A percentile compares a stretch with the other conserved stretches of the same genome.
phyloP scores from a whole-genome alignment of 768 basidiomycete genomes.

The Tulasnella calospora region DNA sequence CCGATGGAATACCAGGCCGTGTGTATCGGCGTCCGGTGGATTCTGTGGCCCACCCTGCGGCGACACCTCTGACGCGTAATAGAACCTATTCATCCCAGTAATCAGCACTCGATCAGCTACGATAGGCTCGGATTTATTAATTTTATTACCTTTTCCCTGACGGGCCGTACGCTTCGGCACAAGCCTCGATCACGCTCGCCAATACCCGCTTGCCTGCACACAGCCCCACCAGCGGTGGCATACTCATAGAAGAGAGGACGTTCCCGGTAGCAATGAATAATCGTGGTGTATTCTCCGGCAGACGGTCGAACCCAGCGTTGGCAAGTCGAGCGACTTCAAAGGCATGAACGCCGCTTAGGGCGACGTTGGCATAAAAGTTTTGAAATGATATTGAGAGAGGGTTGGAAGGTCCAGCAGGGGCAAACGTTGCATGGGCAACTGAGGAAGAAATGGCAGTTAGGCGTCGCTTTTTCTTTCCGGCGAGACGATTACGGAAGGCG shows the following conservation, averaged over 20 bases:
- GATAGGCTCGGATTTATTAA: background rate
- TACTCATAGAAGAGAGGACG: constrained; percentile 1
- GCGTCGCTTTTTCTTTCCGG: background rate
- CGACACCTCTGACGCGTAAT: constrained; percentile 15
- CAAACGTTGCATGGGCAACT: background rate
- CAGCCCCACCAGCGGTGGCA: background rate
- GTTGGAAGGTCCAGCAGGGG: constrained; percentile 12
- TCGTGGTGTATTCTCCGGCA: background rate
- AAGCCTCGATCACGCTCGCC: constrained; percentile 13
- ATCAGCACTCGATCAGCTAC: background rate
- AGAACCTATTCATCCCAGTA: constrained; percentile 6
- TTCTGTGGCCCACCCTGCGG: constrained; percentile 1
- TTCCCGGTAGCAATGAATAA: constrained; percentile 19
- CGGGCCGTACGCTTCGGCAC: constrained; percentile 18
- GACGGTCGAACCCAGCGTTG: constrained; percentile 20
- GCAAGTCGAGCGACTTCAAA: constrained; percentile 15
- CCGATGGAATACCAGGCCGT: constrained; percentile 8
- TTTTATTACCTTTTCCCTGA: constrained; percentile 15
- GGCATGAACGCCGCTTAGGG: constrained; percentile 17
- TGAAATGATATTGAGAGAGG: constrained; percentile 7
- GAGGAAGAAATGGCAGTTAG: background rate
- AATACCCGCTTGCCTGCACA: constrained; percentile 15
- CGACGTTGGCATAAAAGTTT: background rate
- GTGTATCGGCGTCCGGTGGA: constrained; percentile 4
- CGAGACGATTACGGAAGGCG: background rate